Base-by-base conservation (phyloP, 371 early-diverging fungal genomes). In the Rhizomucor pusillus region DNA sequence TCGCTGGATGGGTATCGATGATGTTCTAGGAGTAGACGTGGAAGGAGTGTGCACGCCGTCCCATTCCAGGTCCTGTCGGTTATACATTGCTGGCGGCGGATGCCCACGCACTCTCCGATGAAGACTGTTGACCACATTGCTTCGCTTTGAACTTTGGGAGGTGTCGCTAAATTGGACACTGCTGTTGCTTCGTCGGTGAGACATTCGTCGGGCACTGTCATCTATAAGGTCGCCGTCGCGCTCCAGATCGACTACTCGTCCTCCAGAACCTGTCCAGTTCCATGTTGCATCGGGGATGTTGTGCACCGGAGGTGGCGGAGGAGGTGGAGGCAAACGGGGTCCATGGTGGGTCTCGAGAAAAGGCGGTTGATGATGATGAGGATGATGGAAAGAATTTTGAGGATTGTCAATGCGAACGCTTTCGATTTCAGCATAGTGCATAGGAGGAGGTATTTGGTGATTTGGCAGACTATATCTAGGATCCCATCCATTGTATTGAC, bases 31-130 rank as follows among this genome's bases (percentile, higher is more conserved):
- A 22, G 29, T 5, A 13, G 16, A 39, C 5, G 12, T 19, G 12
- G 46, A 44, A 7, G 45, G 43, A 13, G 45, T 33, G 20, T 56
- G 46, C 0, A 72, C 62, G 24, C 77, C 77, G 43, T 77, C 77
- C 73, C 73, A 77, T 57, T 77, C 77, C n/a, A 77, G 29, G 59
- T 77, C 77, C 36, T 70, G 77, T 44, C 73, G 48, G 18, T 48
- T 54, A 39, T 51, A 47, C 12, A 54, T 54, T 19, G 40, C 36
- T 5, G 59, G 58, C 13, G 62, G 51, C 43, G 63, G 46, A 43
- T 71, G 60, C 2, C 77, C 73, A 12, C 77, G 63, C 48, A 73
- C 65, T 0, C 71, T 56, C 34, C 77, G 61, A 60, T 77, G 77
- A 11, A 77, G 53, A 35, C 58, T 67, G 16, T 47, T 57, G 3